phyloP scores from a whole-genome alignment of 352 stramenopile genomes.

The Paralagenidium karlingii region DNA sequence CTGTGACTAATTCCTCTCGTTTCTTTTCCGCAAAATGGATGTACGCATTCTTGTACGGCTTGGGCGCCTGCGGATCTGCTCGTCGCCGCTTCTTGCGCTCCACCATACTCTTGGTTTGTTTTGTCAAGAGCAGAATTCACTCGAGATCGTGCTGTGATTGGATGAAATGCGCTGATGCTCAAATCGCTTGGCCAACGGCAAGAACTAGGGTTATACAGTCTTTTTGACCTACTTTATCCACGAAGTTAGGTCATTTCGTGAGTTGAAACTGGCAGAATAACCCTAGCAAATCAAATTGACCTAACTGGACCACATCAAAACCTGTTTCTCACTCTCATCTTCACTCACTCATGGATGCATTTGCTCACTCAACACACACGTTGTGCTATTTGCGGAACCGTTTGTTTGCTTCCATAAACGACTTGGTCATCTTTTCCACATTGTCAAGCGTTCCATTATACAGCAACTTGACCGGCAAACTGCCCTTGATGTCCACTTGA shows the following conservation, averaged over 20 bases:
- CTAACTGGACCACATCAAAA: background rate
- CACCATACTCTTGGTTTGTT: no score
- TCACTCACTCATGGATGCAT: background rate
- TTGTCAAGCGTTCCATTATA: constrained; percentile 48
- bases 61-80: constrained; percentile 2
- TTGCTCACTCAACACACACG: background rate
- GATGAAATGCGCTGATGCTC: no score
- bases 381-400: constrained; percentile 12
- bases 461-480: constrained; percentile 27
- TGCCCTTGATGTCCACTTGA: constrained; percentile 36
- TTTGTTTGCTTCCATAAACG: constrained; percentile 24
- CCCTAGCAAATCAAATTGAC: no score
- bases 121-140: no score
- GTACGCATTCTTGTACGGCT: constrained; percentile 27
- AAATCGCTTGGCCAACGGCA: no score
- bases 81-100: constrained; percentile 4
- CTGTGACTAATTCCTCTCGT: constrained; percentile 14
- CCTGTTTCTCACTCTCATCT: background rate
- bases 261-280: no score
- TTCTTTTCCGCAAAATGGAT: constrained; percentile 28
- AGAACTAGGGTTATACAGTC: no score
- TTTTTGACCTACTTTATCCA: no score
- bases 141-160: no score
- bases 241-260: no score
- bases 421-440: constrained; percentile 43